Evolutionary conservation across 352 stramenopile genomes (phyloP), one percentile per base, ranked within the genome.

Genomic region (Globisporangium nagaii): DNA sequence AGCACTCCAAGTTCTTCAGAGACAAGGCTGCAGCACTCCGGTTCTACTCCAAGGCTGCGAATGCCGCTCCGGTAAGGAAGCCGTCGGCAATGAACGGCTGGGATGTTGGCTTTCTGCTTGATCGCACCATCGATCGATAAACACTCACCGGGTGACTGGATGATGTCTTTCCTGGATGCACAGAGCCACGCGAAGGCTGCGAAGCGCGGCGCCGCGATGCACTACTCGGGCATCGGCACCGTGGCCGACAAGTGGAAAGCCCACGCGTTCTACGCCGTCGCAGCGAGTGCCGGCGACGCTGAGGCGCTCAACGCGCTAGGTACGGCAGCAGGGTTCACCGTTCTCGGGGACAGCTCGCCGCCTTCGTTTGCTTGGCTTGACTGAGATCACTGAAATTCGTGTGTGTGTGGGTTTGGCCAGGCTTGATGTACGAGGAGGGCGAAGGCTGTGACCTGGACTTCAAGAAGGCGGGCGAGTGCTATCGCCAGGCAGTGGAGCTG

Each of bases 381-480:
- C 39, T 49, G 17, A 12, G n/a, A n/a, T n/a, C n/a, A n/a, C n/a
- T n/a, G n/a, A n/a, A n/a, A n/a, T n/a, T n/a, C n/a, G n/a, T n/a
- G n/a, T n/a, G n/a, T n/a, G n/a, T n/a, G n/a, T n/a, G n/a, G n/a
- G n/a, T n/a, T 4, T 20, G 35, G 28, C 20, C 27, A 81, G 71
- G 71, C 13, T 59, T 93, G 30, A 89, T 93, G 83, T 77, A 72
- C 56, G 80, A 93, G 62, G 79, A 93, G 58, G 83, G 83, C 35
- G 73, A 90, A 22, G 80, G 79, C 27, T 89, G 78, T 27, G 73
- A 86, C 17, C 34, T 90, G 39, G 73, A 90, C 59, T 85, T 88
- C 48, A 48, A 56, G 25, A 66, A 73, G 48, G 83, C 79, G 7
- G 73, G 63, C 5, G 62, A 64, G 20, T 90, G 67, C 48, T 90